Percentiles rank a stretch among this genome's conserved stretches.
Conservation (phyloP, 805 yeast species). For the Wickerhamiella nectarea region DNA sequence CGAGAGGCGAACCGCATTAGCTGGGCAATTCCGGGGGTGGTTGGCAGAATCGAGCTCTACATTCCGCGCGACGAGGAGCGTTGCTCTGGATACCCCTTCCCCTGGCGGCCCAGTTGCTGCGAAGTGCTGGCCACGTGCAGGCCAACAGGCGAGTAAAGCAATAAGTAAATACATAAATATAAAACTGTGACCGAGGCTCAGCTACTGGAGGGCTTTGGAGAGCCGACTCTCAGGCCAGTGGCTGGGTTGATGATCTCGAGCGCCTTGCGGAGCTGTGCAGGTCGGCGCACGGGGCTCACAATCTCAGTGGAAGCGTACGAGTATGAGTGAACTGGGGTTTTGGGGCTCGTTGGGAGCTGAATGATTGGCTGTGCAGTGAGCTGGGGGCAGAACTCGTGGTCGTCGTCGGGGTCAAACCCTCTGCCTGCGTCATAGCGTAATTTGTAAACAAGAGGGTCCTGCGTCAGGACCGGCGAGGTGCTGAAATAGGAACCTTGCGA, state of each 20-base stretch:
- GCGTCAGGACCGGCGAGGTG: constrained; percentile 19
- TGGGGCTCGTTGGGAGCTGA: background rate
- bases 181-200: no score
- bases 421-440: constrained; percentile 36
- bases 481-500: constrained; percentile 15
- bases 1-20: no score
- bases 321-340: background rate
- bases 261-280: constrained; percentile 15
- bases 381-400: constrained; percentile 53
- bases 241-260: constrained; percentile 21
- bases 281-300: constrained; percentile 11
- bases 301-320: background rate
- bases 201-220: constrained; percentile 13
- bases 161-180: constrained; percentile 6
- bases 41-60: no score
- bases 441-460: constrained; percentile 20
- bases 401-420: constrained; percentile 60
- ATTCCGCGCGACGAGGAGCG: no score
- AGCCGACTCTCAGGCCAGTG: constrained; percentile 22
- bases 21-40: no score
- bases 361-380: constrained; percentile 11
- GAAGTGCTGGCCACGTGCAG: no score
- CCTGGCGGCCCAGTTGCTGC: no score
- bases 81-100: no score
- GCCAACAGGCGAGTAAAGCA: no score